These are phyloP conservation scores for Talaromyces sp. DNA, from an alignment of 2,329 filamentous ascomycete genomes.

Conservation along the genomic window DNA sequence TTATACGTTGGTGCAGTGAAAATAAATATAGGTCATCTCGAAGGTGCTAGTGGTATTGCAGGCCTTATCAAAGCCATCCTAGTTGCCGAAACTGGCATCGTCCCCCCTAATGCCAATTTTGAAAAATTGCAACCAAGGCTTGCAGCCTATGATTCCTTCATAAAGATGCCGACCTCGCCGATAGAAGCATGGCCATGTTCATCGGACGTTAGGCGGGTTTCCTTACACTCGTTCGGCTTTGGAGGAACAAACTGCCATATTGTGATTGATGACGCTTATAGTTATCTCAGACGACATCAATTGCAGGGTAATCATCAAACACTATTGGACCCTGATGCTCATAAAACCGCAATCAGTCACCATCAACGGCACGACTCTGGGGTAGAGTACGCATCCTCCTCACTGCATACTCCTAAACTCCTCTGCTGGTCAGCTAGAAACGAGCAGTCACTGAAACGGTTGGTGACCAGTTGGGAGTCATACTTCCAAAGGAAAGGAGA, in stretches of 20 bases:
- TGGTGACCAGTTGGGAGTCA: background rate
- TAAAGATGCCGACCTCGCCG: background rate
- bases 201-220: background rate
- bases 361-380: background rate
- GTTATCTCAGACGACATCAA: background rate
- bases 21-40: constrained; percentile 32
- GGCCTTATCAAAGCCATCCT: constrained; percentile 30
- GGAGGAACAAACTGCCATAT: constrained; percentile 1
- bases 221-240: background rate
- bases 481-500: background rate
- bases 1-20: constrained; percentile 32
- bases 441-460: background rate
- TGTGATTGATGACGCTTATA: background rate
- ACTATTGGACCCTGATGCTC: background rate
- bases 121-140: background rate
- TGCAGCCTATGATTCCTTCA: background rate
- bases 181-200: background rate
- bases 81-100: constrained; percentile 30
- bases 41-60: constrained; percentile 31
- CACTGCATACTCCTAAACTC: background rate
- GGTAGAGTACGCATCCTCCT: background rate
- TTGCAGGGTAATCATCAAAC: background rate
- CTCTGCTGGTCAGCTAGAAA: background rate
- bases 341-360: background rate
- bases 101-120: constrained; percentile 26